A percentile compares a stretch with the other conserved stretches of the same genome.
phyloP scores from a whole-genome alignment of 2,329 filamentous ascomycete genomes.

The Fusarium annulatum region DNA sequence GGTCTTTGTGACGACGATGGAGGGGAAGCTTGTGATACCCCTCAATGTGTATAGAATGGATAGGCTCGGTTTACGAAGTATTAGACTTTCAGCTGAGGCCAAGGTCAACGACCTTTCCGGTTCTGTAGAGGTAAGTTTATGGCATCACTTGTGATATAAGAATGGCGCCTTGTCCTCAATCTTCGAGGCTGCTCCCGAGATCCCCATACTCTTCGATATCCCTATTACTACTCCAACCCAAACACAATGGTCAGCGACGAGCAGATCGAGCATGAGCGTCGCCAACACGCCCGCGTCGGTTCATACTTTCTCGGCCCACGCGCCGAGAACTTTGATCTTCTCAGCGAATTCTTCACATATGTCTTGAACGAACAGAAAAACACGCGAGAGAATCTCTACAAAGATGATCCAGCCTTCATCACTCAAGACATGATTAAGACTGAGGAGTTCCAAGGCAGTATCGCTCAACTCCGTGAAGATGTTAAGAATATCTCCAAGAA shows the following conservation, averaged over 20 bases:
- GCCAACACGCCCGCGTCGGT: neutral
- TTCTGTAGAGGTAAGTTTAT: rapidly evolving
- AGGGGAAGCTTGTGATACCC: neutral
- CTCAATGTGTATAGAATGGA: neutral
- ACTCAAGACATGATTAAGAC: neutral
- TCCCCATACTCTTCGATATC: neutral
- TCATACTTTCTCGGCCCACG: neutral
- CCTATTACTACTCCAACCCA: neutral
- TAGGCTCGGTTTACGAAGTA: neutral
- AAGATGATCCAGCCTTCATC: neutral
- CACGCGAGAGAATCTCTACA: neutral
- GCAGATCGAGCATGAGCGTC: neutral
- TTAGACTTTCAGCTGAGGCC: rapidly evolving
- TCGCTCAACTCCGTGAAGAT: neutral
- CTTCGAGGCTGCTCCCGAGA: rapidly evolving
- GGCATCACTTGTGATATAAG: rapidly evolving
- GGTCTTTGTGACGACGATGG: neutral
- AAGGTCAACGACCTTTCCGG: neutral
- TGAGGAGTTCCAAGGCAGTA: neutral
- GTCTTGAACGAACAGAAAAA: neutral
- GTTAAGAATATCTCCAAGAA: neutral
- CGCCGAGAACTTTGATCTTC: constrained; percentile 2
- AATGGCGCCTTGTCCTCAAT: rapidly evolving
- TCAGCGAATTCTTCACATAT: neutral
- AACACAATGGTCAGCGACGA: neutral